Evolutionary conservation across 2,329 filamentous ascomycete genomes (phyloP).

Genomic region (Stachybotrys chlorohalonatus): DNA sequence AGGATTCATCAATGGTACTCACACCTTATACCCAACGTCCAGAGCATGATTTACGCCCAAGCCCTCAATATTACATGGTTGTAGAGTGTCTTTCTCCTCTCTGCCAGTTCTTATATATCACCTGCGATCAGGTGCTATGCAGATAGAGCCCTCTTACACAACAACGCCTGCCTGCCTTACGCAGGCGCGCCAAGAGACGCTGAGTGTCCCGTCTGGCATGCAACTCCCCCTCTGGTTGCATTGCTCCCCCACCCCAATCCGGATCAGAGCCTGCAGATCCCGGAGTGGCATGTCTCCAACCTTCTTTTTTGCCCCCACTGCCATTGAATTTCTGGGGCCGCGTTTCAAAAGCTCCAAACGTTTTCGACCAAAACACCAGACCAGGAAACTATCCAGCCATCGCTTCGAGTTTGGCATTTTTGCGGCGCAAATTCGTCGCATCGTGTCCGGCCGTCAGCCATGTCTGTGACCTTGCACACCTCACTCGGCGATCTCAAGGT

Average conservation of each 20-base stretch:
- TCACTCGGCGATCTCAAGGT: slow-evolving; percentile 85
- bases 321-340: background rate
- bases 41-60: no score
- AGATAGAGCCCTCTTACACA: no score
- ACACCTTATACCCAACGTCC: no score
- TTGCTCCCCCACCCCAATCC: background rate
- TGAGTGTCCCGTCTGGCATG: no score
- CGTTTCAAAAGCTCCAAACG: background rate
- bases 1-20: no score
- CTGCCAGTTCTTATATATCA: no score
- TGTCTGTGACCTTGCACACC: slow-evolving; percentile 75
- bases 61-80: no score
- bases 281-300: background rate
- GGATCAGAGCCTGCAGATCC: background rate
- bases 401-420: background rate
- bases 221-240: background rate
- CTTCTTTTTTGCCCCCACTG: background rate
- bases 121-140: no score
- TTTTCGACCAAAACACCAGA: background rate
- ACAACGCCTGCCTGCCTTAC: no score
- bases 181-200: no score
- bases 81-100: no score
- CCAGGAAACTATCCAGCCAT: background rate
- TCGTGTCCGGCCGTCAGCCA: slow-evolving; percentile 14
- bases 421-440: no score